These are phyloP conservation scores for Trifolium dubium DNA, from an alignment of 306 rosid genomes.

Conservation along the genomic window DNA sequence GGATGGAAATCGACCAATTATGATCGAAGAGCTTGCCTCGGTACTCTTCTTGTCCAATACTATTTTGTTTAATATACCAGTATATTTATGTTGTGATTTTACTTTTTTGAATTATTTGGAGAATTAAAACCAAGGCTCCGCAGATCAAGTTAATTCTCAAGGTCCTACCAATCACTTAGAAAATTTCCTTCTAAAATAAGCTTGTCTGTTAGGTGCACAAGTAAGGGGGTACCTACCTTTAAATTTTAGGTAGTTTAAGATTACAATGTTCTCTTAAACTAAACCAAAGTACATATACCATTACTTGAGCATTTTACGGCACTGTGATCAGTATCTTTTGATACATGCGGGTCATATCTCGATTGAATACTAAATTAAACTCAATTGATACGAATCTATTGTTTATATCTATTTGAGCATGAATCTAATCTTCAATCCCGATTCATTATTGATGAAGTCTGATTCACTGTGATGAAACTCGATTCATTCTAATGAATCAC, in stretches of 20 bases:
- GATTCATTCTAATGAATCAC: neutral
- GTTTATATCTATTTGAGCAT: neutral
- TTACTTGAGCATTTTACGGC: neutral
- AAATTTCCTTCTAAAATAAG: neutral
- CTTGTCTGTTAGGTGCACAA: neutral
- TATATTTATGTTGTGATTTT: neutral
- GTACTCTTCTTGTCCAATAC: slow-evolving; percentile 48
- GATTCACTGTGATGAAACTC: neutral
- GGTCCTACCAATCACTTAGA: neutral
- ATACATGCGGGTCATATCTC: neutral
- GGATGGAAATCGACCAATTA: slow-evolving; percentile 84
- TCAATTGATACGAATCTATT: neutral
- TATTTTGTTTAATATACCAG: neutral
- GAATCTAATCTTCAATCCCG: neutral
- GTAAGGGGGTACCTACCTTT: neutral
- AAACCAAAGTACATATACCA: neutral
- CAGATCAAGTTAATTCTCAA: slow-evolving; percentile 2
- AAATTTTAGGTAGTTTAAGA: neutral
- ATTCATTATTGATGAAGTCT: neutral
- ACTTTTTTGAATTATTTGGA: neutral
- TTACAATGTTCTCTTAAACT: neutral
- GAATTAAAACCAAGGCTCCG: neutral
- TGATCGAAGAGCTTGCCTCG: slow-evolving; percentile 92
- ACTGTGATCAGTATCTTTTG: neutral
- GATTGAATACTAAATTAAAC: neutral